Conservation (phyloP, 2,329 filamentous ascomycete genomes). For the Trichoderma arundinaceum region DNA sequence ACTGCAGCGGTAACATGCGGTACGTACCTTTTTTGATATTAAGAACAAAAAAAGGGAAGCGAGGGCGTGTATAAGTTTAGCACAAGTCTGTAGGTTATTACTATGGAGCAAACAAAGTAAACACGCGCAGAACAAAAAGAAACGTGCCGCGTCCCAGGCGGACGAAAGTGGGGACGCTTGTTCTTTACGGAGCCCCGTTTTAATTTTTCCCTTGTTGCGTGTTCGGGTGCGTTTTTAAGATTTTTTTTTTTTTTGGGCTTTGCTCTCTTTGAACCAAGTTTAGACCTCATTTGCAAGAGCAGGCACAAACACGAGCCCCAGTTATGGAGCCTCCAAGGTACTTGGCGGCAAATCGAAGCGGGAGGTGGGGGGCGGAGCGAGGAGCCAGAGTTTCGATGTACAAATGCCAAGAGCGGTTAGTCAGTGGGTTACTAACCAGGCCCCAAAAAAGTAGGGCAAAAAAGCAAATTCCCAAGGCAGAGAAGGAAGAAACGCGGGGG, state of each 20-base stretch:
- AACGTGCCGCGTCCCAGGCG: slow-evolving; percentile 1
- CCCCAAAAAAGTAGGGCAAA: slow-evolving; percentile 5
- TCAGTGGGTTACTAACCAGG: background rate
- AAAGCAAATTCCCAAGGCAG: background rate
- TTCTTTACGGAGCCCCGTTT: slow-evolving; percentile 13
- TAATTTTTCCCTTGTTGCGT: background rate
- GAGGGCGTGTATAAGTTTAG: too few species aligned
- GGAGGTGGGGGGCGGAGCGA: slow-evolving; percentile 2
- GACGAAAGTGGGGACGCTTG: slow-evolving; percentile 14
- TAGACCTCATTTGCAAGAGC: background rate
- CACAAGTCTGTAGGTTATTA: too few species aligned
- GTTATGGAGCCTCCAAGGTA: slow-evolving; percentile 18
- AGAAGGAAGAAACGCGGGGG: slow-evolving; percentile 14
- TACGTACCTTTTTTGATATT: background rate
- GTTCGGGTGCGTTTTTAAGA: background rate
- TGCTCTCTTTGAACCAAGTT: too few species aligned
- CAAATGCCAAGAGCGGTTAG: background rate
- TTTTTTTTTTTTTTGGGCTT: background rate
- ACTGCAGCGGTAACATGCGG: background rate
- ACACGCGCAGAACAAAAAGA: too few species aligned
- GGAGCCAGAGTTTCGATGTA: background rate
- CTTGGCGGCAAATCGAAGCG: slow-evolving; percentile 26
- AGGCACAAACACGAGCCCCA: slow-evolving; percentile 21
- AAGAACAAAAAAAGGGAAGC: background rate
- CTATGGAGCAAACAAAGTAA: background rate